phyloP scores from a whole-genome alignment of 2,329 filamentous ascomycete species.

The Aspergillus fumigatiaffinis region DNA sequence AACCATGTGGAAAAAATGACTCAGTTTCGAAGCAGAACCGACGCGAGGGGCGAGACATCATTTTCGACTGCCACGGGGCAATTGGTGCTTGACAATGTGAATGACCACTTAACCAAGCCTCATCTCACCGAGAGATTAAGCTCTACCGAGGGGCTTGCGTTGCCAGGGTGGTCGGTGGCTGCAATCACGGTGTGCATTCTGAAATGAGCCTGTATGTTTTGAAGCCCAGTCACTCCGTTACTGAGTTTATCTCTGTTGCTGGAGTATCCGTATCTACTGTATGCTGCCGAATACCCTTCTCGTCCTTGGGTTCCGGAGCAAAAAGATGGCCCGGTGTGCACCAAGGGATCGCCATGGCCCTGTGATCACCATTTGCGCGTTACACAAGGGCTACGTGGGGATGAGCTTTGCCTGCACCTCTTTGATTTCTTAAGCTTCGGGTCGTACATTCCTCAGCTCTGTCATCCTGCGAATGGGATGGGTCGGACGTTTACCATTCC shows the following conservation, averaged over 20 bases:
- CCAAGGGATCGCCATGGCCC: not conserved
- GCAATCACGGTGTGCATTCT: not conserved
- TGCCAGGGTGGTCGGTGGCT: not conserved
- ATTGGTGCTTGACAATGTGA: not conserved
- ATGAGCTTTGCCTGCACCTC: not conserved
- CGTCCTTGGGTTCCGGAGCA: not conserved
- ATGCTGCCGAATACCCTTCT: not conserved
- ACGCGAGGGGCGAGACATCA: slow-evolving; percentile 5
- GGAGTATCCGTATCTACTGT: not conserved
- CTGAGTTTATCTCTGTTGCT: not conserved
- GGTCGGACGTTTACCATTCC: not conserved
- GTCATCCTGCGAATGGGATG: not conserved
- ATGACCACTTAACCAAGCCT: not conserved
- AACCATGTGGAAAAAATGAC: not conserved
- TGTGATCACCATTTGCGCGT: not conserved
- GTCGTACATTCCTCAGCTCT: not conserved
- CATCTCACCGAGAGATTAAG: not conserved
- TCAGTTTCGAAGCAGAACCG: not conserved
- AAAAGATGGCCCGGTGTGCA: not conserved
- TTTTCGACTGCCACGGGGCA: not conserved
- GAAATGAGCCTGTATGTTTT: not conserved
- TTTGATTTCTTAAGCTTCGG: not conserved
- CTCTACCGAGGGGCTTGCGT: not conserved
- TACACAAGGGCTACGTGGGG: not conserved
- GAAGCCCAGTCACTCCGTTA: not conserved